phyloP scores from a whole-genome alignment of 306 rosid species.

The Lathyrus aphaca region DNA sequence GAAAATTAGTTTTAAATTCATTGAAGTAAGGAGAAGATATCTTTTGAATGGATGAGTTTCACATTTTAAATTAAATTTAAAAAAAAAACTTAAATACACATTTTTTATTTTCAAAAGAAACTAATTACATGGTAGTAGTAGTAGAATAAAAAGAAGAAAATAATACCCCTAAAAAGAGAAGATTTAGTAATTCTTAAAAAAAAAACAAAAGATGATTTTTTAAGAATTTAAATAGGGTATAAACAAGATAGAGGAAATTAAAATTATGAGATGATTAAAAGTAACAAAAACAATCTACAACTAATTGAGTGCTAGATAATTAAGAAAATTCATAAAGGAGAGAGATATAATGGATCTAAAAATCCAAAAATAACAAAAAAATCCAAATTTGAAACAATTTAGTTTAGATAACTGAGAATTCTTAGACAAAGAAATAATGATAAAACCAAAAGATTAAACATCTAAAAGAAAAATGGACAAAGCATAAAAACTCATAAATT shows the following conservation, averaged over 20 bases:
- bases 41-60: neutral
- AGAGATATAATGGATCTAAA: neutral
- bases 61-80: neutral
- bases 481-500: slow-evolving; percentile 1
- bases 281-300: too few species aligned
- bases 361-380: neutral
- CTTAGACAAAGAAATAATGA: slow-evolving; percentile 28
- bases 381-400: neutral
- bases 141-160: too few species aligned
- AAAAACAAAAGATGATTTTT: too few species aligned
- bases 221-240: too few species aligned
- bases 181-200: too few species aligned
- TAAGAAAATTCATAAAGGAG: neutral
- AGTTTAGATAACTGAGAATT: neutral
- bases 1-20: too few species aligned
- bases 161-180: too few species aligned
- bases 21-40: neutral
- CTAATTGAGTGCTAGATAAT: neutral
- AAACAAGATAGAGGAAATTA: too few species aligned
- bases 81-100: neutral
- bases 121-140: too few species aligned
- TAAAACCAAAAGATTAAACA: slow-evolving; percentile 50
- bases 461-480: slow-evolving; percentile 46
- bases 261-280: too few species aligned
- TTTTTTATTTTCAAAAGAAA: too few species aligned